Base-by-base conservation (phyloP, 2,329 filamentous ascomycete genomes). In the Venturiaceae sp. region DNA sequence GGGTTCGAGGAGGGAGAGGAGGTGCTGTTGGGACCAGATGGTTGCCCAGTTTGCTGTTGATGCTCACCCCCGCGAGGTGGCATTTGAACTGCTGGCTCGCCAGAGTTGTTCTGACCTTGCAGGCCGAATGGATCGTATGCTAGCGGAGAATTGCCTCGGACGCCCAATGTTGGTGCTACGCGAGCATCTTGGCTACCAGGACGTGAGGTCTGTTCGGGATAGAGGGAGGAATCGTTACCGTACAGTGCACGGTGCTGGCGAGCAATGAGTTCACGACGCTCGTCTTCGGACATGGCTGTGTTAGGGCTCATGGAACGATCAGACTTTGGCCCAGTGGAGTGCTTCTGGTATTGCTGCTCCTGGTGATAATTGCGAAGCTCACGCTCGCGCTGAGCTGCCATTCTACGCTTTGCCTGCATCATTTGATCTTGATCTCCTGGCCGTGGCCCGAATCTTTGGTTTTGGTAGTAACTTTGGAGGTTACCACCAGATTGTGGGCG, bases 331-430 rank as follows among this genome's bases (percentile, higher is more conserved):
- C 80, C 84, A 72, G 84, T 83, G 73, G 86, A 81, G 72, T 87
- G 96, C 90, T 92, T 87, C 82, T 97, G 95, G 79, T 95, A 97
- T 85, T 99, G 94, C 84, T 99, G 94, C 84, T 99, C 94, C 79
- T 96, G 95, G 79, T 99, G 94, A 79, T 97, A 96, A 78, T 97
- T 99, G 77, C 94, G 90, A 75, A 99, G 86, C 80, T 99, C 94
- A 77, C 92, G 89, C 82, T 99, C 94, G 77, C 94, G 90, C 79
- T 97, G 94, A 74, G 94, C 94, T 70, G 94, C 94, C 90, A 97
- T 95, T 81, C 92, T 88, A 80, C 94, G 90, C 83, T 97, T 97
- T 69, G 91, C 92, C 84, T 97, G 94, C 82, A 96, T 90, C 85
- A 96, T 90, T 79, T 96, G 92, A 79, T 97, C 94, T 74, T 91